phyloP scores from a whole-genome alignment of 371 early-diverging fungal species.

The Mucor indicus region DNA sequence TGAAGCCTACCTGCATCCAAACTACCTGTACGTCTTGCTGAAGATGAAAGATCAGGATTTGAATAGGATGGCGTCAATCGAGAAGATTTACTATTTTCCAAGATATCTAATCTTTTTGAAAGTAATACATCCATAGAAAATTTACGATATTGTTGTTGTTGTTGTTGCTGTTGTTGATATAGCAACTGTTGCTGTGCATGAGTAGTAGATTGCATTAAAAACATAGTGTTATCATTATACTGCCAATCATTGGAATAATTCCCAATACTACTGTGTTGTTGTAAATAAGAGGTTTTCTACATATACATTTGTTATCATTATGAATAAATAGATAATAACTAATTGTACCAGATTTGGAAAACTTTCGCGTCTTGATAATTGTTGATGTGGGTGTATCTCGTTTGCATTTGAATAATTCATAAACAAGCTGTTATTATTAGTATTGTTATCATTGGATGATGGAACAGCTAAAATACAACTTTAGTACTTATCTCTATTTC shows the following conservation, averaged over 20 bases:
- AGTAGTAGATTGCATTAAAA: slow-evolving; percentile 5
- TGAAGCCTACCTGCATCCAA: slow-evolving; percentile 19
- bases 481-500: too few species aligned
- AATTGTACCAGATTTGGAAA: slow-evolving; percentile 30
- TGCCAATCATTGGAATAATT: slow-evolving; percentile 17
- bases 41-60: slow-evolving; percentile 36
- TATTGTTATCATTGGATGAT: slow-evolving; percentile 1
- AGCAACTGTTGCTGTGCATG: too few species aligned
- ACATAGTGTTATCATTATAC: slow-evolving; percentile 1
- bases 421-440: slow-evolving; percentile 1
- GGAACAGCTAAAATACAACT: neutral
- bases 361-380: slow-evolving; percentile 33
- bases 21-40: slow-evolving; percentile 24
- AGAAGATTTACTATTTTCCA: slow-evolving; percentile 7
- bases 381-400: slow-evolving; percentile 8
- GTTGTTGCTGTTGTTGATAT: neutral
- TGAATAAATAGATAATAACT: neutral
- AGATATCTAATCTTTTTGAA: slow-evolving; percentile 25
- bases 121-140: slow-evolving; percentile 26
- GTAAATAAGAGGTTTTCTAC: slow-evolving; percentile 14
- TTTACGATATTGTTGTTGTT: slow-evolving; percentile 16
- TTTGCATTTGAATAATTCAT: neutral
- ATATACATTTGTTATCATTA: neutral
- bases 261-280: slow-evolving; percentile 2
- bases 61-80: slow-evolving; percentile 41